Percentiles rank a stretch among this genome's conserved stretches.
These are phyloP conservation scores for Circinella minor DNA, from an alignment of 371 early-diverging fungal species.

Conservation along the genomic window DNA sequence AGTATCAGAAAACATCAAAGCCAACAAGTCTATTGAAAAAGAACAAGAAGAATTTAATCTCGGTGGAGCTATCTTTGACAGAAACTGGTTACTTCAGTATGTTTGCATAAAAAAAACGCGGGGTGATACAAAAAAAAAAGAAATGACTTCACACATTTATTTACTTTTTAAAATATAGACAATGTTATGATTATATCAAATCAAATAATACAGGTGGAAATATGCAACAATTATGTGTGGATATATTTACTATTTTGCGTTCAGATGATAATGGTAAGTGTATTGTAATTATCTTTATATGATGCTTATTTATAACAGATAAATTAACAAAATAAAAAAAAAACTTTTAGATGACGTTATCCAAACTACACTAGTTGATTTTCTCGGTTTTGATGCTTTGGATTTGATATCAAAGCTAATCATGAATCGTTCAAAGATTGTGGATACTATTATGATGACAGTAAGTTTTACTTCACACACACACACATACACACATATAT, in stretches of 20 bases:
- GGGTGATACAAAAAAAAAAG: background rate
- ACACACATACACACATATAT: too few species aligned
- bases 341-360: slow-evolving; percentile 59
- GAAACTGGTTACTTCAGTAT: slow-evolving; percentile 54
- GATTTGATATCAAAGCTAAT: slow-evolving; percentile 67
- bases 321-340: too few species aligned
- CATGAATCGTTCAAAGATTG: slow-evolving; percentile 50
- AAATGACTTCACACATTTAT: slow-evolving; percentile 3
- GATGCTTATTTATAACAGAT: background rate
- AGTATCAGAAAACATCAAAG: background rate
- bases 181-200: slow-evolving; percentile 32
- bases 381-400: slow-evolving; percentile 78
- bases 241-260: slow-evolving; percentile 59
- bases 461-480: slow-evolving; percentile 18
- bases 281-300: background rate
- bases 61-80: slow-evolving; percentile 36
- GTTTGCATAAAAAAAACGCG: slow-evolving; percentile 6
- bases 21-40: background rate
- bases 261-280: slow-evolving; percentile 50
- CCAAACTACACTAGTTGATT: slow-evolving; percentile 70
- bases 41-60: background rate
- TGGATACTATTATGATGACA: slow-evolving; percentile 56
- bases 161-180: slow-evolving; percentile 23
- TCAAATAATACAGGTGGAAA: slow-evolving; percentile 23
- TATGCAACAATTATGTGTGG: slow-evolving; percentile 53